A percentile compares a stretch with the other conserved stretches of the same genome.
Conservation (phyloP, 352 stramenopile genomes). For the Phytophthora meadii region DNA sequence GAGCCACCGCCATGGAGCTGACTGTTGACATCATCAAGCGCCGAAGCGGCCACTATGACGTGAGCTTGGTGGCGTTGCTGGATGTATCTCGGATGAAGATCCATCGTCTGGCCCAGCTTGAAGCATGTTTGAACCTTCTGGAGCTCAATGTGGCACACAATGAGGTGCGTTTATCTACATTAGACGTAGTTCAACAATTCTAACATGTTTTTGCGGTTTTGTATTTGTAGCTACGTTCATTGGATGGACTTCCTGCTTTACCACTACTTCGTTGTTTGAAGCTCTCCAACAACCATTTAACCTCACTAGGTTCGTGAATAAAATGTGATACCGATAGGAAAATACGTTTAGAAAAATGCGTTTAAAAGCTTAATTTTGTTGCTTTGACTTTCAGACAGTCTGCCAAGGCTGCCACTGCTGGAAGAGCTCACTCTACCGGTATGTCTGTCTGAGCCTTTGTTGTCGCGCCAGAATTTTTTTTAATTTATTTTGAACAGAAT, state of each 20-base stretch:
- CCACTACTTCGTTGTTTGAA: constrained; percentile 52
- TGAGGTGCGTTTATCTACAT: constrained; percentile 33
- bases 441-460: not conserved
- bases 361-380: not conserved
- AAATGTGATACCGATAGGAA: not conserved
- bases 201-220: too few relatives aligned
- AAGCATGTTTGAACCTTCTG: constrained; percentile 56
- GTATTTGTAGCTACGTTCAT: constrained; percentile 43
- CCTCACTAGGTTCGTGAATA: constrained; percentile 45
- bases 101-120: constrained; percentile 41
- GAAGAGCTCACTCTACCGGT: constrained; percentile 69
- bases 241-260: constrained; percentile 58
- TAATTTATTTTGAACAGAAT: constrained; percentile 34
- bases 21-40: constrained; percentile 71
- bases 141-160: constrained; percentile 71
- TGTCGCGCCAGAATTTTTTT: not conserved
- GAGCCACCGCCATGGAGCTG: constrained; percentile 55
- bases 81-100: constrained; percentile 64
- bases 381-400: constrained; percentile 33
- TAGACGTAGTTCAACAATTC: not conserved
- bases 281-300: constrained; percentile 56
- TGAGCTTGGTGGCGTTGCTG: constrained; percentile 68
- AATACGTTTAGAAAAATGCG: too few relatives aligned
- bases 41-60: constrained; percentile 78
- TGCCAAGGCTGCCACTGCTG: constrained; percentile 48